Percentiles rank a stretch among this genome's conserved stretches.
Evolutionary conservation across 106 monocot species (phyloP).

Genomic region (Ottelia alismoides): DNA sequence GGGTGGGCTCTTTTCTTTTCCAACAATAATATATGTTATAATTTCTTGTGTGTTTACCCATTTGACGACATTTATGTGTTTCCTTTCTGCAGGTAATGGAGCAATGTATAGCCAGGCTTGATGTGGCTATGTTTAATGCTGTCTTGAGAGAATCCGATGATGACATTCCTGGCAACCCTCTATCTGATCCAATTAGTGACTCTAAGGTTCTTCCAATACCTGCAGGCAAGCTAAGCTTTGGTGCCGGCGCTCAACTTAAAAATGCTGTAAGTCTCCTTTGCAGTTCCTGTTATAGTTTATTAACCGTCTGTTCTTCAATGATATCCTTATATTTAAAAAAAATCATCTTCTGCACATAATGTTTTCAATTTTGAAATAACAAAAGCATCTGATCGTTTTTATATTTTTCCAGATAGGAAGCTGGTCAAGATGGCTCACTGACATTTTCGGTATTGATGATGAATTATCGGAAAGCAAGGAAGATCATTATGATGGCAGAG

Average conservation of each 20-base stretch:
- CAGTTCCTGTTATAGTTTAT: too few species aligned
- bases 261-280: conserved; percentile 76
- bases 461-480: conserved; percentile 26
- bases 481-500: conserved; percentile 26
- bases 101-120: conserved; percentile 81
- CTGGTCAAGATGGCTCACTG: conserved; percentile 82
- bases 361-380: too few species aligned
- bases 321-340: too few species aligned
- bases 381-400: too few species aligned
- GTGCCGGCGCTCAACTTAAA: conserved; percentile 86
- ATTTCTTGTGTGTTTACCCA: too few species aligned
- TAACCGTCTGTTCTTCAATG: too few species aligned
- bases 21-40: too few species aligned
- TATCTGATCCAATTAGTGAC: conserved; percentile 86
- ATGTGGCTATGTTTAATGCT: conserved; percentile 97
- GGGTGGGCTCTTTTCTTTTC: too few species aligned
- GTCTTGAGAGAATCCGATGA: conserved; percentile 76
- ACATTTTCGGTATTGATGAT: conserved; percentile 67
- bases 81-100: conserved; percentile 91
- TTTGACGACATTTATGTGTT: too few species aligned
- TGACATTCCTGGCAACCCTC: conserved; percentile 79
- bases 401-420: conserved; percentile 59
- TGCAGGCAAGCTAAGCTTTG: conserved; percentile 63
- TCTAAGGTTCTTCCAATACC: conserved; percentile 71
- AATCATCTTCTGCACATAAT: too few species aligned